Base-by-base conservation (phyloP, 495 filamentous ascomycete species). In the Podospora tetraspora region DNA sequence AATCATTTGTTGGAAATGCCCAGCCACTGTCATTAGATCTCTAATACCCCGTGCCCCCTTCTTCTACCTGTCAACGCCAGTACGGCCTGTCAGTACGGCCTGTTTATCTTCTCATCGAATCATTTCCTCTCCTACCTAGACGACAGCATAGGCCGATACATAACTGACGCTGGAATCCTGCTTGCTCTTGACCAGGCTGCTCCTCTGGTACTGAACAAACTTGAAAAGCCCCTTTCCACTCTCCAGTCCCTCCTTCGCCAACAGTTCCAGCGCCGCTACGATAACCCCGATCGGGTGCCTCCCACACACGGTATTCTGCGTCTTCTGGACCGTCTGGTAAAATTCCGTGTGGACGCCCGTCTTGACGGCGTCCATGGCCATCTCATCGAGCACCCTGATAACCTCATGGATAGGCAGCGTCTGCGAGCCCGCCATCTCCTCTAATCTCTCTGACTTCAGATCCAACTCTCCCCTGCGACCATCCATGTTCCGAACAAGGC, bases 131-230 rank as follows among this genome's bases (percentile, higher is more conserved):
- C 43, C 43, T 3, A 27, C 43, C 43, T 52, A 86, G n/a, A 87
- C 67, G 52, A 90, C 80, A 23, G 89, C 90, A 83, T 90, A 93
- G 68, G 90, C 92, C 75, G 89, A 91, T 8, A 90, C 93, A 79
- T 99, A 99, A 80, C 93, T 97, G 65, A 99, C 95, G 69, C 93
- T 97, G 73, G 91, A 97, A 73, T 97, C 96, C 21, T 76, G 77
- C 8, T 89, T 79, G 67, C 84, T 85, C 64, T 82, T 81, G n/a
- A 89, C 89, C 77, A 96, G 84, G 69, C 87, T 87, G 79, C 95
- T 98, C 72, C 94, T 86, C 78, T 97, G 92, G 80, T 99, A 99
- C 71, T 93, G 83, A 68, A 97, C 84, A 73, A 97, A 97, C 71
- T 87, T 88, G 78, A 97, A 97, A 61, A 75, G 86, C 32, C 88